Base-by-base conservation (phyloP, 2,329 filamentous ascomycete species). In the Aspergillus pseudonomiae region DNA sequence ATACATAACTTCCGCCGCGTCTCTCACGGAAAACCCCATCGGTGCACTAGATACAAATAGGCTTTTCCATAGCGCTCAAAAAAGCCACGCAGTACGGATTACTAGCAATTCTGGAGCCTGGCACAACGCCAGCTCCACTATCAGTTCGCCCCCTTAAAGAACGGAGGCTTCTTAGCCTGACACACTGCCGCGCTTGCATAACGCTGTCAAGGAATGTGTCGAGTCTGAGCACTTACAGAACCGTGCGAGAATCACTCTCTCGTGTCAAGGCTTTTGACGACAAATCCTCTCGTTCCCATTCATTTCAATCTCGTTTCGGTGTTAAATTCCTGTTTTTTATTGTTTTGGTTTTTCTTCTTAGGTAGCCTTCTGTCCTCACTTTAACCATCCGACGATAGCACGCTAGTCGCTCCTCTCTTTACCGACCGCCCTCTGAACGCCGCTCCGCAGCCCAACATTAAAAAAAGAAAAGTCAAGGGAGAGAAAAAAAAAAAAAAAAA, bases 171-270 rank as follows among this genome's bases (percentile, higher is more conserved):
- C 67, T 71, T 70, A 70, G 69, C 65, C 62, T 71, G 66, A 70
- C 66, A 70, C 70, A 69, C 69, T 68, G 65, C 68, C 69, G 70
- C 67, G 69, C 70, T 68, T 72, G 70, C 69, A 71, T 71, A 67
- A 69, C 67, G 62, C 63, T 66, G 61, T 67, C 68, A 66, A 71
- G 66, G 67, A 70, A 71, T 67, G 68, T 66, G 63, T 68, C 59
- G 52, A 63, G 66, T 67, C 64, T 65, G 68, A 69, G 60, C 65
- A 65, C 65, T 59, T 63, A 65, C 61, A 62, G 63, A 62, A 62
- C 62, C 66, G 68, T 69, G 67, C 63, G 63, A 65, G 59, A 62
- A 60, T 63, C 65, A 54, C 57, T 59, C 57, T 65, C 65, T 59
- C 54, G 48, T 60, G 56, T 52, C 54, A 56, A 57, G 63, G 57